Conservation (phyloP, 1,139 yeast species). For the Blastobotrys serpentis region DNA sequence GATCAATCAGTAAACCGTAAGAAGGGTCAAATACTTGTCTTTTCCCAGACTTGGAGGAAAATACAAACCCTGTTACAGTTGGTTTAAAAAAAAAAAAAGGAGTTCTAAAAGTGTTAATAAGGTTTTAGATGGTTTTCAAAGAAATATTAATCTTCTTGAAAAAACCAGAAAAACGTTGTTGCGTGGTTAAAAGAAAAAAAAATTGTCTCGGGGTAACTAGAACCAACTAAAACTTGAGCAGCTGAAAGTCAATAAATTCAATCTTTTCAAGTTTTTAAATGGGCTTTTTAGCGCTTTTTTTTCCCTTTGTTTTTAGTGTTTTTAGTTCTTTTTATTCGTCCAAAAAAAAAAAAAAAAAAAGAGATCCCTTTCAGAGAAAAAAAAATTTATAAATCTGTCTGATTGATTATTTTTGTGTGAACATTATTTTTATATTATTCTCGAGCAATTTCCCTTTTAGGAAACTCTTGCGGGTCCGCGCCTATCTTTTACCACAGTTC, state of each 20-base stretch:
- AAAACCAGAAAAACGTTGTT: neutral
- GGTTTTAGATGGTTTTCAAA: neutral
- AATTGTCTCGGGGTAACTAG: no score
- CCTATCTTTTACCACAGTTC: neutral
- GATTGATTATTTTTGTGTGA: neutral
- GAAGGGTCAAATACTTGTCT: slow-evolving; percentile 26
- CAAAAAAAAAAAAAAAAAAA: no score
- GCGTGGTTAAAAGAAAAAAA: neutral
- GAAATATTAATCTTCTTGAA: neutral
- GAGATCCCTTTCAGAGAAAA: neutral
- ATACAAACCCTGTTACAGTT: slow-evolving; percentile 27
- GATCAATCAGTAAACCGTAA: slow-evolving; percentile 21
- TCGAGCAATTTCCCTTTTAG: neutral
- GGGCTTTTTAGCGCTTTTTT: neutral
- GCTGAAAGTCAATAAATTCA: no score
- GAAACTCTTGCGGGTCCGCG: neutral
- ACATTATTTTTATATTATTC: neutral
- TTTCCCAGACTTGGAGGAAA: slow-evolving; percentile 32
- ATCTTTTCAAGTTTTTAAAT: no score
- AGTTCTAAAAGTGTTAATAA: neutral
- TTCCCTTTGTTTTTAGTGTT: neutral
- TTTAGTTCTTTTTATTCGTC: no score
- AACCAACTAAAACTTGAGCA: neutral
- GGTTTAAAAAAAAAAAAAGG: slow-evolving; percentile 7
- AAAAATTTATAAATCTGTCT: no score